phyloP scores from a whole-genome alignment of 306 rosid genomes.

The Cucurbita maxima region DNA sequence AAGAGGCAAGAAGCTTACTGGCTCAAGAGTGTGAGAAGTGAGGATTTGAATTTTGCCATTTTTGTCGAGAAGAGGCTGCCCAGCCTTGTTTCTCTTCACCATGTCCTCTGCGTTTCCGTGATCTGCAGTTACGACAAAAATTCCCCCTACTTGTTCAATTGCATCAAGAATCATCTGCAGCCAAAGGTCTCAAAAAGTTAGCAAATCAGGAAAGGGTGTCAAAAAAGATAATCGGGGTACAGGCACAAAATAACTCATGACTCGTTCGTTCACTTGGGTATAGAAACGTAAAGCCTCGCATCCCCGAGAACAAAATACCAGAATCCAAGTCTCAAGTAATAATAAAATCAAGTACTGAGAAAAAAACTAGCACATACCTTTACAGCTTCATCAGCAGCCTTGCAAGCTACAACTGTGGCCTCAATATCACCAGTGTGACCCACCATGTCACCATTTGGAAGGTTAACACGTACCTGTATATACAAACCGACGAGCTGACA shows the following conservation, averaged over 20 bases:
- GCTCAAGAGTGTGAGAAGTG: constrained; percentile 91
- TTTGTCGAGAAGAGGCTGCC: constrained; percentile 73
- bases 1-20: constrained; percentile 35
- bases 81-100: constrained; percentile 86
- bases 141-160: constrained; percentile 87
- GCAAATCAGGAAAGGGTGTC: neutral
- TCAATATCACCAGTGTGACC: constrained; percentile 90
- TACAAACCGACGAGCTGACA: neutral
- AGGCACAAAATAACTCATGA: neutral
- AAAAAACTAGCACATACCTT: constrained; percentile 34
- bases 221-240: neutral
- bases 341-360: no score
- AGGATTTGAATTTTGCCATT: constrained; percentile 76
- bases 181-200: neutral
- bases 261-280: neutral
- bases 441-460: constrained; percentile 96
- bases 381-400: constrained; percentile 91
- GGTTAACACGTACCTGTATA: constrained; percentile 78
- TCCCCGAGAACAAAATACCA: no score
- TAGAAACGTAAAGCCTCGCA: no score
- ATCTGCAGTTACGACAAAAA: constrained; percentile 94
- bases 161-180: constrained; percentile 85
- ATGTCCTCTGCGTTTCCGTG: constrained; percentile 98
- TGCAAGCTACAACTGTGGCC: constrained; percentile 93
- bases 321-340: no score